Base-by-base conservation (phyloP, 2,329 filamentous ascomycete genomes). In the Orbilia javanica region DNA sequence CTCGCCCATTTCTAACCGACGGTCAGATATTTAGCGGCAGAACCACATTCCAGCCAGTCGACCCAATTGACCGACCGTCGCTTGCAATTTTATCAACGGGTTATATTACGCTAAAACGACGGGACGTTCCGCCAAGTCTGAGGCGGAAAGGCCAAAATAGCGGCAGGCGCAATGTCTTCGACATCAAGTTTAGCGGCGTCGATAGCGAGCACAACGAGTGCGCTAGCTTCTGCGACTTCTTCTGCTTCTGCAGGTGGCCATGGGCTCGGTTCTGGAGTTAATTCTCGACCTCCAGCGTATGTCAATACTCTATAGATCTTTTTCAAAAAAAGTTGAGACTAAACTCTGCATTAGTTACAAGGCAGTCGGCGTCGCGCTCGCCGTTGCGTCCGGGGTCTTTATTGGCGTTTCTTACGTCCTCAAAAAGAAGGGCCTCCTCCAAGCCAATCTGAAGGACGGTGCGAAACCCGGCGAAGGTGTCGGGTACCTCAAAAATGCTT, bases 391-490 rank as follows among this genome's bases (percentile, higher is more conserved):
- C 0, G 96, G 96, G 48, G 84, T 93, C 73, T 98, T 98, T 84
- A 99, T 99, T 83, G 96, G 96, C 68, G 88, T 92, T 13, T 98
- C 95, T 0, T 99, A 98, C 84, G 94, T 98, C 29, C 86, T 99
- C 82, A 98, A 98, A 85, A 99, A 99, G 86, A 88, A 93, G 76
- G 96, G 96, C 3, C 85, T 99, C 81, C 87, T 99, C 79, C 94
- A 90, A 84, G 95, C 96, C 63, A 99, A 98, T 84, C 90, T 93
- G 82, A 98, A 98, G 84, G 98, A 98, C 86, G 92, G 97, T 79
- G 94, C 98, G 85, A 93, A 93, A 80, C 94, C 96, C 0, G 96
- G 96, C 77, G 95, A 98, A 84, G 96, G 96, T 71, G 98, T 98
- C 84, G 94, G 95, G 79, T 99, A 98, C 84, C 89, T 99, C 82